Evolutionary conservation across 2,329 filamentous ascomycete genomes (phyloP), one percentile per base, ranked within the genome.

Genomic region (Tolypocladium paradoxum): DNA sequence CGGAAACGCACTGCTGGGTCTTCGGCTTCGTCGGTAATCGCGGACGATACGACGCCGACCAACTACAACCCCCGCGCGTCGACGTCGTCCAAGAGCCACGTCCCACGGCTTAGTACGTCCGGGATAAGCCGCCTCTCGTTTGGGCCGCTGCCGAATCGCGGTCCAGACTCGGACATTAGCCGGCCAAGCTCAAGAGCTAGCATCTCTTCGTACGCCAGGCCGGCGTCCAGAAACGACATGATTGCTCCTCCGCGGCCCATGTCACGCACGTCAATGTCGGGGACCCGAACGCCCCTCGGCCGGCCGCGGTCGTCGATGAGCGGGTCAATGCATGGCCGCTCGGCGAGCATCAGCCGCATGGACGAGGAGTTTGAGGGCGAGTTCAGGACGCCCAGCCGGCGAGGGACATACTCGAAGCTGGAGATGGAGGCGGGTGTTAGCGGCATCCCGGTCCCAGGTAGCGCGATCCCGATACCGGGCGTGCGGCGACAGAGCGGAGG

Each of bases 111-210:
- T 57, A 84, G 81, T 56, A 78, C 78, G 34, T 84, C 81, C 9
- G 78, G 82, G 35, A 77, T 84, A 45, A 81, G 79, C 58, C 76
- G 84, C 16, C 68, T 86, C 7, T 85, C 83, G 1, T 84, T 84
- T 62, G 82, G 81, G 1, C 78, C 79, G 2, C 70, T 83, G 11
- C 79, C 83, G 3, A 81, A 77, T 61, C 76, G 82, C 45, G 73
- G 73, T 49, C 76, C 76, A 16, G 74, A 74, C 2, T 66, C 67
- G 18, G 70, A 73, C 47, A 62, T 64, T 40, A 73, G 71, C 55
- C 83, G 88, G 35, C 87, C 88, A 18, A 87, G 82, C 70, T 91
- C 87, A 62, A 83, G 87, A 58, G 82, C 85, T 61, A 87, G 84
- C 64, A 70, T 76, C 53, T 76, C 78, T 51, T 77, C 75, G 49